Evolutionary conservation across 2,329 filamentous ascomycete species (phyloP), one percentile per base, ranked within the genome.

Genomic region (Leptographium procerum): DNA sequence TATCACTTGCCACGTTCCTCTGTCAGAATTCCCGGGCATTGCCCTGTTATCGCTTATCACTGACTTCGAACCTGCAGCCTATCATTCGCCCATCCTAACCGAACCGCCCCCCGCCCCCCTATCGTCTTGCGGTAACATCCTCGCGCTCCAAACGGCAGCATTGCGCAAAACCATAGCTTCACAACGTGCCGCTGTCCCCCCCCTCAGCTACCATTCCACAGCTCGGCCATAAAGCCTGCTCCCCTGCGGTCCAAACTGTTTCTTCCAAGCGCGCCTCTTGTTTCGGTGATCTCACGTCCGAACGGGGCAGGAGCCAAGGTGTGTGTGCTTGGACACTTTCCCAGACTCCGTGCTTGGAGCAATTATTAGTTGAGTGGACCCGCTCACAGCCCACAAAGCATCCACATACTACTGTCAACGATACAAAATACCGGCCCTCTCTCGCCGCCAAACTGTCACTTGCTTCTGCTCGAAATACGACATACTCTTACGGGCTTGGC

Each of bases 281-380:
- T 57, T 56, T 59, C 59, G n/a, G 52, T 58, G 31, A 55, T 61
- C 58, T 59, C 59, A 59, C 52, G 48, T 59, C 45, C 36, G 31
- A 55, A 55, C 58, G 55, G 52, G 52, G 34, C 56, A 51, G 29
- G n/a, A 52, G 51, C 24, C 52, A 58, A 45, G 58, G 57, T 54
- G 56, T 58, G 56, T 58, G 61, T 62, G 61, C 61, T 62, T 61
- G 59, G 61, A 62, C 59, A 31, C 48, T 62, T 60, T 55, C 24
- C 36, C 13, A 43, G 28, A 52, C 29, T 40, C 26, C 29, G 33
- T 34, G 57, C 47, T 31, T 47, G 52, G 52, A 53, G 47, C 36
- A 28, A 43, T 52, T 50, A 19, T 56, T 60, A 52, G 51, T 40
- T 16, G n/a, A 54, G 56, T 61, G 58, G 60, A 59, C 51, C 60